Base-by-base conservation (phyloP, 1,284 basidiomycete genomes). In the Microbotryum saponariae region DNA sequence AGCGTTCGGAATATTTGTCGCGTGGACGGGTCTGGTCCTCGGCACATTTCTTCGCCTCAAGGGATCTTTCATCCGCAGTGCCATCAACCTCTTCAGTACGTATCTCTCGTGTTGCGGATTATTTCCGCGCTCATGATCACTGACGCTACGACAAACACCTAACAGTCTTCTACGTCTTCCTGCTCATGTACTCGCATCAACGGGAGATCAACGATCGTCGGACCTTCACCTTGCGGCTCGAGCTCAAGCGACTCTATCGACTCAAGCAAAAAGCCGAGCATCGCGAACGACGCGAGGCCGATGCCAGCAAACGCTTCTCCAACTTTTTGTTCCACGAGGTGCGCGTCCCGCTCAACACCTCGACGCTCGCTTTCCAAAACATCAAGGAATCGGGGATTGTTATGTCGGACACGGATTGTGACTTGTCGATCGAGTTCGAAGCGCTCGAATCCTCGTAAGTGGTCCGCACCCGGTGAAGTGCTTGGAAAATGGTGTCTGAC, bases 331-430 rank as follows among this genome's bases (percentile, higher is more conserved):
- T 89, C 76, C 84, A 85, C 79, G 85, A 85, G 80, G 77, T 81
- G 78, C 85, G 91, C 67, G 91, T 94, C 51, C 91, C 91, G 21
- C 79, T 94, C 65, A 93, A 94, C 73, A 92, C 89, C 44, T 91
- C 37, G 37, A 42, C 37, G 14, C 79, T 93, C 42, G 90, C 90
- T 0, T 85, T 91, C 12, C 91, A 93, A 76, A 93, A 94, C 72
- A 85, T 93, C 80, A 85, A 87, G 16, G 37, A 42, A 16, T 42
- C 37, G 64, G 88, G 87, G 1, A 83, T 80, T 0, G 81, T 83
- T 7, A 79, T 79, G 7, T 79, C 89, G 49, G 79, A 80, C 6
- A 82, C 77, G 51, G 20, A 64, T 8, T 60, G 81, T 66, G 80
- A 82, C 21, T 83, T 86, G 66, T 85, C 87, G 65, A 81, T 89